Percentiles rank a stretch among this genome's conserved stretches.
Conservation (phyloP, 371 early-diverging fungal species). For the Cladochytrium tenue region DNA sequence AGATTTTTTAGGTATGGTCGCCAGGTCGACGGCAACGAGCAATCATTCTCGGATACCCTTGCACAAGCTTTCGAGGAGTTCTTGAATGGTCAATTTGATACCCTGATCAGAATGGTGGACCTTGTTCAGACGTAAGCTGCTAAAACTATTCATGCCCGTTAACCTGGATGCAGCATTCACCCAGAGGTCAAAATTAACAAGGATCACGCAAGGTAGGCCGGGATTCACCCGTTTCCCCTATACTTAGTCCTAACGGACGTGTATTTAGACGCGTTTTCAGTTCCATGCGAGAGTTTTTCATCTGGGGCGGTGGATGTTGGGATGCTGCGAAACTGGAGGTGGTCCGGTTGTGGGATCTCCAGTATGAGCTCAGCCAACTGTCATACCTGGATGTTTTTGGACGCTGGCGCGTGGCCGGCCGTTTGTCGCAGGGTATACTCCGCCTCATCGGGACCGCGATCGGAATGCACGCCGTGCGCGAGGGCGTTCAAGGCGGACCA, state of each 20-base stretch:
- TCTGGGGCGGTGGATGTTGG: slow-evolving; percentile 29
- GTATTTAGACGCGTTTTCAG: slow-evolving; percentile 12
- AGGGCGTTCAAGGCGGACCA: too few species aligned
- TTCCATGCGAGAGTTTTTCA: slow-evolving; percentile 25
- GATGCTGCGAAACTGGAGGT: slow-evolving; percentile 26
- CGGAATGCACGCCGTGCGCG: too few species aligned
- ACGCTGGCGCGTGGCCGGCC: slow-evolving; percentile 12
- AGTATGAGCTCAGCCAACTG: slow-evolving; percentile 16
- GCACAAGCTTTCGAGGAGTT: slow-evolving; percentile 29
- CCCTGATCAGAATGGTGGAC: slow-evolving; percentile 22
- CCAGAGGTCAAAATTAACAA: slow-evolving; percentile 24
- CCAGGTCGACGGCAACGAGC: slow-evolving; percentile 20
- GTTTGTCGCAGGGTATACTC: slow-evolving; percentile 15
- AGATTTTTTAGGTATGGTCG: slow-evolving; percentile 16
- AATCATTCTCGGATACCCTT: slow-evolving; percentile 30
- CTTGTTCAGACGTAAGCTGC: slow-evolving; percentile 22
- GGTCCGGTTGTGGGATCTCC: slow-evolving; percentile 25
- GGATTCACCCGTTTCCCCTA: not conserved
- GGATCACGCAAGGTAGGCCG: slow-evolving; percentile 18
- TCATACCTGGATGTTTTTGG: slow-evolving; percentile 24
- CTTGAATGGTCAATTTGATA: slow-evolving; percentile 28
- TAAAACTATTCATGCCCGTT: not conserved
- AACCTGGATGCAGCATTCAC: slow-evolving; percentile 9
- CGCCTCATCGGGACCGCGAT: not conserved
- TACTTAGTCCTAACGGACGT: not conserved